Base-by-base conservation (phyloP, 768 basidiomycete genomes). In the Mycena albidolilacea region DNA sequence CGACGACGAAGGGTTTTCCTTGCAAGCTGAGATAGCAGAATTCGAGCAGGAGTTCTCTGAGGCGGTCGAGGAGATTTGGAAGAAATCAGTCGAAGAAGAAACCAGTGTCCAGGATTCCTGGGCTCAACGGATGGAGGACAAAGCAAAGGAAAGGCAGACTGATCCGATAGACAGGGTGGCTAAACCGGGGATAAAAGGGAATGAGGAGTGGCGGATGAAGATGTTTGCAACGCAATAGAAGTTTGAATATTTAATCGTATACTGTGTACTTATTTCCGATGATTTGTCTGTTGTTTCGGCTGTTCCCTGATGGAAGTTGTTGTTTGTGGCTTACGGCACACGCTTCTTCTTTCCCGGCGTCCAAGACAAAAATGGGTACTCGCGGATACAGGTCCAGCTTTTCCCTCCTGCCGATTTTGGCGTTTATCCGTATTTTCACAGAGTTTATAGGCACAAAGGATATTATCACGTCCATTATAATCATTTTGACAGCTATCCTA, bases 61-160 rank as follows among this genome's bases (percentile, higher is more conserved):
- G 19, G 88, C 89, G 7, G 78, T 95, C 15, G 90, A 92, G 15
- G 90, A 90, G 70, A 87, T 93, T 10, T 96, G 95, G 95, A 84
- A 81, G 62, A 86, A 84, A 74, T 73, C 84, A 12, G 74, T 81
- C 12, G 82, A 81, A 21, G 83, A 82, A 14, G 83, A 80, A 14
- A 81, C 78, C 21, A 77, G 73, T 39, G 70, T 50, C 3, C 73
- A 68, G 10, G 87, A 89, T 63, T 86, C 86, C 23, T 90, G 88
- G 90, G 86, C 85, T 12, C 76, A 81, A 5, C 82, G 90, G 64
- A 90, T 90, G 90, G 86, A 87, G 54, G 88, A 89, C 75, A 81
- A 79, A 38, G 90, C 88, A 76, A 89, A 78, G 76, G 84, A 81
- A n/a, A 84, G 82, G 64, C 79, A 80, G 62, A 77, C 84, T 14